A percentile compares a stretch with the other conserved stretches of the same genome.
phyloP scores from a whole-genome alignment of 495 filamentous ascomycete species.

The Parmelia sp. region DNA sequence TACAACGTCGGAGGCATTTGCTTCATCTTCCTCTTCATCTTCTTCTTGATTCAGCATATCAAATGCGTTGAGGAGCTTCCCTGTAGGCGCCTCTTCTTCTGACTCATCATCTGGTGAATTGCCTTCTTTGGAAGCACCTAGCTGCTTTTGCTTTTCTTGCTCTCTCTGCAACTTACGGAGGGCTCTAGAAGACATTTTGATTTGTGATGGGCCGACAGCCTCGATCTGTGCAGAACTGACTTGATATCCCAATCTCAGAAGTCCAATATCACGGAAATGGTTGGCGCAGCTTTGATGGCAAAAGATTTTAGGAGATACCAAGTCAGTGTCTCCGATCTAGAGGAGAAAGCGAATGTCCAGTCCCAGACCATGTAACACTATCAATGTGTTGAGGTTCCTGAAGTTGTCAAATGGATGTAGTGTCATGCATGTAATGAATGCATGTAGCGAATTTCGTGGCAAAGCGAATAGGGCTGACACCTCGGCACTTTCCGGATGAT shows the following conservation, averaged over 20 bases:
- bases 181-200: constrained; percentile 80
- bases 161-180: constrained; percentile 67
- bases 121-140: constrained; percentile 34
- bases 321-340: no score
- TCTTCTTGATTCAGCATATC: constrained; percentile 48
- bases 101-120: constrained; percentile 44
- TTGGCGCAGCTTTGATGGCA: neutral
- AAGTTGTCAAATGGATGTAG: no score
- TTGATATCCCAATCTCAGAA: neutral
- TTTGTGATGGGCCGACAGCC: neutral
- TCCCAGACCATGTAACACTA: no score
- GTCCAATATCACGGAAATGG: neutral
- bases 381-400: no score
- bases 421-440: no score
- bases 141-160: constrained; percentile 56
- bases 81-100: constrained; percentile 42
- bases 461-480: no score
- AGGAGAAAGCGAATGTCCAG: no score
- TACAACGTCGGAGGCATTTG: constrained; percentile 38
- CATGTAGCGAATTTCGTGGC: no score
- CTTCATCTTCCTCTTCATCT: constrained; percentile 58
- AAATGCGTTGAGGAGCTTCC: constrained; percentile 44
- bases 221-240: neutral
- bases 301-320: neutral
- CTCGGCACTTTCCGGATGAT: no score